Conservation (phyloP, 192 early-diverging fungal genomes). For the Radiomyces spectabilis region DNA sequence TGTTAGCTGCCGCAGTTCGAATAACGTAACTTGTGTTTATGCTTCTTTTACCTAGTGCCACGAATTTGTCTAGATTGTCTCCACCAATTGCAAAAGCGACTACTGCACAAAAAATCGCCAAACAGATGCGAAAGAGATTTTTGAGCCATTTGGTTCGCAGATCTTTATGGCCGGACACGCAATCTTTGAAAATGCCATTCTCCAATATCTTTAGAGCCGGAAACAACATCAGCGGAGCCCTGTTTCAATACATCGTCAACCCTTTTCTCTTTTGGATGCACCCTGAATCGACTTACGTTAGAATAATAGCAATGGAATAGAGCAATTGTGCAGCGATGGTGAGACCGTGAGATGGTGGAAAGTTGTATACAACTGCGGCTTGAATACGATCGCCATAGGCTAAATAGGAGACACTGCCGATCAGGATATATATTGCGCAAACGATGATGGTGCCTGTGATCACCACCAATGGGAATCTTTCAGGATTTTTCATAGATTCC, state of each 20-base stretch:
- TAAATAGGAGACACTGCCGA: constrained; percentile 69
- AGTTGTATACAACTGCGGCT: constrained; percentile 74
- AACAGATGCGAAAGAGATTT: constrained; percentile 56
- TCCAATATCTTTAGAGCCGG: constrained; percentile 81
- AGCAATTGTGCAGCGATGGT: constrained; percentile 65
- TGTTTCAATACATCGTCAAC: background rate
- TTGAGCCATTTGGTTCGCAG: constrained; percentile 59
- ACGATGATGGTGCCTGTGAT: constrained; percentile 58
- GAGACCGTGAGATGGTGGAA: constrained; percentile 54
- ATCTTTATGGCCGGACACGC: constrained; percentile 29
- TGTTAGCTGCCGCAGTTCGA: background rate
- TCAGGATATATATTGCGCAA: constrained; percentile 56
- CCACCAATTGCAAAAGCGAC: constrained; percentile 60
- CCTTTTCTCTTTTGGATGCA: background rate
- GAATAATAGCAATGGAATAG: constrained; percentile 81
- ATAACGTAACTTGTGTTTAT: background rate
- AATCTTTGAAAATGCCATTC: constrained; percentile 56
- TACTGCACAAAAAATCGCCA: constrained; percentile 53
- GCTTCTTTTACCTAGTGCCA: constrained; percentile 43
- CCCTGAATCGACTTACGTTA: constrained; percentile 34
- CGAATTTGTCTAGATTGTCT: constrained; percentile 75
- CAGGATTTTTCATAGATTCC: constrained; percentile 74
- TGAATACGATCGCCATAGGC: constrained; percentile 72
- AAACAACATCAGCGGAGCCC: constrained; percentile 74
- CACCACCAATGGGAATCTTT: constrained; percentile 68